Evolutionary conservation across 257 asterid genomes (phyloP), one percentile per base, ranked within the genome.

Genomic region (Solanum paucissectum): DNA sequence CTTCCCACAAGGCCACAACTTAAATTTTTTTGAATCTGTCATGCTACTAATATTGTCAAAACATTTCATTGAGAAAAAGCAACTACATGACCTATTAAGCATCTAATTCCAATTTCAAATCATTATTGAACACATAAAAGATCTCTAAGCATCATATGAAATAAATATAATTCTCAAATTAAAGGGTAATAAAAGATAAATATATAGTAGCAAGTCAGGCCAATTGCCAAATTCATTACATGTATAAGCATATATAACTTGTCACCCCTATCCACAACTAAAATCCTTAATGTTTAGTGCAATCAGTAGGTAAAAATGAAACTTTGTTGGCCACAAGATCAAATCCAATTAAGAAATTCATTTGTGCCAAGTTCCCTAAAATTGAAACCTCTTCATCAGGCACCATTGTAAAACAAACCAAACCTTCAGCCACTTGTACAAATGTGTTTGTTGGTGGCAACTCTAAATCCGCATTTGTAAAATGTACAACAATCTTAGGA

Each of bases 291-390:
- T 21, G 29, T 49, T 74, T 37, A 36, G 83, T 21, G 87, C 94
- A 91, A 89, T 91, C 89, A 20, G 87, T 82, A 49, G 82, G 86
- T 81, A 88, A 88, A 34, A 92, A 91, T 64, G 93, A 88, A 2
- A 91, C 76, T 12, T 44, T 86, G 38, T 88, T 88, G 27, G 25
- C 88, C 27, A 9, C 84, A 13, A 90, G 77, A 42, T 92, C 92
- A 90, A 86, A 90, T 5, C 92, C 93, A 21, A 92, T 62, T 88
- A 90, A 85, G 25, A 87, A 91, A 84, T 91, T 87, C 6, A 27
- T 18, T 21, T 91, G 92, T 71, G 94, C 91, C 73, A 89, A 21
- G 64, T 91, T 91, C 4, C 93, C 93, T 42, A 91, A 86, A 18
- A 89, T 27, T 23, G 71, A n/a, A n/a, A 62, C 14, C 5, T 62